Evolutionary conservation across 441 rosid species (phyloP).

Genomic region (Gossypium lobatum): DNA sequence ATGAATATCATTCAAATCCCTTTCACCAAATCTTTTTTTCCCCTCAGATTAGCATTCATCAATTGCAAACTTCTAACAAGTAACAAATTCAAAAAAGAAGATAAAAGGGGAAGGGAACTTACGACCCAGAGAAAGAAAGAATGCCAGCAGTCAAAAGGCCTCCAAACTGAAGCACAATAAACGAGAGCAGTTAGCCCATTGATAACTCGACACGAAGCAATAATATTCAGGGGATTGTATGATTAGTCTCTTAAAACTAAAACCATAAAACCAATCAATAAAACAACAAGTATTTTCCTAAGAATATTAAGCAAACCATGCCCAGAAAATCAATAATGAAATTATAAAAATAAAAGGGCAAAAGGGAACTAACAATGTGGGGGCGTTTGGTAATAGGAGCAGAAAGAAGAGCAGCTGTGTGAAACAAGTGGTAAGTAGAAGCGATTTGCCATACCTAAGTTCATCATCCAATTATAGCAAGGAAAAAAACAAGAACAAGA

Average conservation of each 20-base stretch:
- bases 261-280: not conserved
- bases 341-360: not conserved
- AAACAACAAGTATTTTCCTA: not conserved
- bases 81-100: not conserved
- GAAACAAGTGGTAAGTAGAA: slow-evolving; percentile 85
- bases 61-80: not conserved
- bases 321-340: not conserved
- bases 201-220: not conserved
- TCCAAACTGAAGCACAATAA: slow-evolving; percentile 62
- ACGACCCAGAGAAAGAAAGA: slow-evolving; percentile 80
- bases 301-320: slow-evolving; percentile 2
- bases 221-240: not conserved
- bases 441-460: slow-evolving; percentile 92
- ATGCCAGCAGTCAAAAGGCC: slow-evolving; percentile 83
- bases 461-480: slow-evolving; percentile 1
- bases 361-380: slow-evolving; percentile 44
- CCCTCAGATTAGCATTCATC: not conserved
- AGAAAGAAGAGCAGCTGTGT: slow-evolving; percentile 82
- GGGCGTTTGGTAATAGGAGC: slow-evolving; percentile 72
- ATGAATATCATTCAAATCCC: not conserved
- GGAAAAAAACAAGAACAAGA: not conserved
- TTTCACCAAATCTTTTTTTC: slow-evolving; percentile 1
- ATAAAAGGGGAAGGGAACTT: slow-evolving; percentile 32
- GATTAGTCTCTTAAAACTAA: not conserved
- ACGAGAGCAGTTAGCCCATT: not conserved